A percentile compares a stretch with the other conserved stretches of the same genome.
Evolutionary conservation across 2,329 filamentous ascomycete species (phyloP).

Genomic region (Didymellaceae sp.): DNA sequence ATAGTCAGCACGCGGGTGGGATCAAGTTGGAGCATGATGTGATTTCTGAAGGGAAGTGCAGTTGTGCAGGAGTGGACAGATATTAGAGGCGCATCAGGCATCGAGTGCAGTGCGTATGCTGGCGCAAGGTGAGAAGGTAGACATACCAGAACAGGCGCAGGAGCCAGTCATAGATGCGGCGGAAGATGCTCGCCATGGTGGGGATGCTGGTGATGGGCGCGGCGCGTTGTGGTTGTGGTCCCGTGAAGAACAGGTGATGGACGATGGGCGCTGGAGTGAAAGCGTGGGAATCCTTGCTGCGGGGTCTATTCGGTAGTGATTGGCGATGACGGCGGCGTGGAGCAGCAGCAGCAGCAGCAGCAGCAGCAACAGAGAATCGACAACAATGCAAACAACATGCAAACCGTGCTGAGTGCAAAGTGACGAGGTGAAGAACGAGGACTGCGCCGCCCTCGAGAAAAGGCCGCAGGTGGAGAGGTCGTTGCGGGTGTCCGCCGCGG

Average conservation of each 20-base stretch:
- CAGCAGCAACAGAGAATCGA: constrained; percentile 37
- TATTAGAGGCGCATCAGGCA: constrained; percentile 42
- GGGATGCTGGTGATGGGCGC: constrained; percentile 38
- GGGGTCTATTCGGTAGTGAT: constrained; percentile 38
- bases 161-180: constrained; percentile 96
- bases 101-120: constrained; percentile 21
- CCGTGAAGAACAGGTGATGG: constrained; percentile 35
- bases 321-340: constrained; percentile 39
- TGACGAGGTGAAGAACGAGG: constrained; percentile 33
- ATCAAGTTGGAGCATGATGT: constrained; percentile 18
- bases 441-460: constrained; percentile 37
- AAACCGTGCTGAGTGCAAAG: constrained; percentile 20
- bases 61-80: constrained; percentile 22
- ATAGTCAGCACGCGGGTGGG: constrained; percentile 29
- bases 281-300: constrained; percentile 48
- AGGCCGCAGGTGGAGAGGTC: constrained; percentile 30
- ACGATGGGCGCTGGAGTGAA: constrained; percentile 34
- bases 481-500: constrained; percentile 28
- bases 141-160: constrained; percentile 94
- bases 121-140: constrained; percentile 23
- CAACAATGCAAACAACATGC: constrained; percentile 20
- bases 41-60: too few species aligned
- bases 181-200: constrained; percentile 87
- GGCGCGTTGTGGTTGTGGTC: constrained; percentile 36
- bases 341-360: constrained; percentile 32